Percentiles rank a stretch among this genome's conserved stretches.
These are phyloP conservation scores for Colletotrichum eremochloae DNA, from an alignment of 2,329 filamentous ascomycete species.

Conservation along the genomic window DNA sequence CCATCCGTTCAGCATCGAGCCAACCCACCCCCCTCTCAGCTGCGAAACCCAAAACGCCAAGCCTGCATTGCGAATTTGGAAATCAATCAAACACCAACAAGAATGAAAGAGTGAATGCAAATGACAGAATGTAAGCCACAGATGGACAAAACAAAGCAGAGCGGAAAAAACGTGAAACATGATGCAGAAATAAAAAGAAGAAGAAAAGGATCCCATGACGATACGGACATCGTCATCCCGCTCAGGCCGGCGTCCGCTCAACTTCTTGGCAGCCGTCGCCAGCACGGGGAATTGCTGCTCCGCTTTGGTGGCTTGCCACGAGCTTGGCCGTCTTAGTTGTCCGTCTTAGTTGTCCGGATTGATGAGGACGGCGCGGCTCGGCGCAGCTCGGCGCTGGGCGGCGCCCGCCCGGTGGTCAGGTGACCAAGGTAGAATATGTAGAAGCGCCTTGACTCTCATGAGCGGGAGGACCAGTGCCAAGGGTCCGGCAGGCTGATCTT, in stretches of 20 bases:
- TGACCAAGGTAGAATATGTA: background rate
- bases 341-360: conserved; percentile 8
- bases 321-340: conserved; percentile 5
- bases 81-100: conserved; percentile 5
- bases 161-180: background rate
- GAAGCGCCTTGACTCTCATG: conserved; percentile 32
- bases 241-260: conserved; percentile 26
- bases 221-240: conserved; percentile 23
- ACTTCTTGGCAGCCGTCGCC: conserved; percentile 15
- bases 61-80: conserved; percentile 28
- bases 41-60: conserved; percentile 40
- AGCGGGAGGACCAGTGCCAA: conserved; percentile 30
- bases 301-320: conserved; percentile 19
- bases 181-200: conserved; percentile 3
- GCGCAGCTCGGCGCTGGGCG: conserved; percentile 20
- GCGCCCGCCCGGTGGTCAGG: conserved; percentile 30
- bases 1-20: conserved; percentile 8
- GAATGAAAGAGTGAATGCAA: conserved; percentile 8
- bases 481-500: background rate
- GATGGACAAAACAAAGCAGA: background rate
- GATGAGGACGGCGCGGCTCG: conserved; percentile 20
- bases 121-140: background rate
- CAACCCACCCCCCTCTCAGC: conserved; percentile 19
- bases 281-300: conserved; percentile 16
- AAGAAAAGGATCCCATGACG: conserved; percentile 8